A percentile compares a stretch with the other conserved stretches of the same genome.
Evolutionary conservation across 2,329 filamentous ascomycete genomes (phyloP).

Genomic region (Fusarium concolor): DNA sequence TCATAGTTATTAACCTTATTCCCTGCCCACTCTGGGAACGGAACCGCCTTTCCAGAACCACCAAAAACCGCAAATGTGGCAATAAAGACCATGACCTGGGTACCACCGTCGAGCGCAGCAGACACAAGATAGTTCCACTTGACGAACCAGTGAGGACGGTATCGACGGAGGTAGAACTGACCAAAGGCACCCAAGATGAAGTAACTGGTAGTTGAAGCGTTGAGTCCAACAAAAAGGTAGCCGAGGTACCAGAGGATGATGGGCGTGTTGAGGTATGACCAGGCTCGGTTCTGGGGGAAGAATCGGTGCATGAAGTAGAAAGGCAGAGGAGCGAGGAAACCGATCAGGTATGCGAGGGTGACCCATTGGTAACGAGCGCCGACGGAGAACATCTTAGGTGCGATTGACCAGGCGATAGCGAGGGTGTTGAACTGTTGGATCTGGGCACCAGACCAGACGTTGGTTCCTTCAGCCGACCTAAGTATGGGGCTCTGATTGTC

Average conservation of each 20-base stretch:
- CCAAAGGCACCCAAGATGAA: conserved; percentile 61
- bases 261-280: conserved; percentile 60
- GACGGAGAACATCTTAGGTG: conserved; percentile 49
- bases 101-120: conserved; percentile 64
- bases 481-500: conserved; percentile 60
- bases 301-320: conserved; percentile 14
- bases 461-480: conserved; percentile 58
- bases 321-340: conserved; percentile 50
- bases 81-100: conserved; percentile 61
- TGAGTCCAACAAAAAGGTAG: conserved; percentile 52
- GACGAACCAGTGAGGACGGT: conserved; percentile 62
- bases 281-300: conserved; percentile 58
- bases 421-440: conserved; percentile 63
- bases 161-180: conserved; percentile 65
- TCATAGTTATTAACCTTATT: conserved; percentile 53
- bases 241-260: conserved; percentile 52
- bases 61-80: conserved; percentile 68
- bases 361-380: conserved; percentile 23
- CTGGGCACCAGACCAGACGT: conserved; percentile 63
- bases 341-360: conserved; percentile 50
- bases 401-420: conserved; percentile 62
- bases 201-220: conserved; percentile 63
- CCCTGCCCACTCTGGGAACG: conserved; percentile 66
- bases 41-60: conserved; percentile 55
- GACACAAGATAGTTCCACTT: conserved; percentile 66